A percentile compares a stretch with the other conserved stretches of the same genome.
Evolutionary conservation across 768 basidiomycete species (phyloP).

Genomic region (Hygrophoropsis aurantiaca): DNA sequence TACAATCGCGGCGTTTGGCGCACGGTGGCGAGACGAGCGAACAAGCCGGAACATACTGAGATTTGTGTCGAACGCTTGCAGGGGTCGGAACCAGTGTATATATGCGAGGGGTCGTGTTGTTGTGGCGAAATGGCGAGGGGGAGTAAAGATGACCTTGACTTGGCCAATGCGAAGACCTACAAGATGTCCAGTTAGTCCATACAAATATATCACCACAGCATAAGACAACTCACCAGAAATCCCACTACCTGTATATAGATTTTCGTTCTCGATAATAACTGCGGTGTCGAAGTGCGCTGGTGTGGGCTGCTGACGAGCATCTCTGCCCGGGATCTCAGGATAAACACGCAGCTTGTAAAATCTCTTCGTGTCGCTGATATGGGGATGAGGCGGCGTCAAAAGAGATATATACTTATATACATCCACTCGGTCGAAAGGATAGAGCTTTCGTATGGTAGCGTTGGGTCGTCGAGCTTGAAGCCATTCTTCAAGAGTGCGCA

Average conservation of each 20-base stretch:
- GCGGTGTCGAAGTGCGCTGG: neutral
- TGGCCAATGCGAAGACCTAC: too few relatives aligned
- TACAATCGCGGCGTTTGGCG: neutral
- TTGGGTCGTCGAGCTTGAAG: neutral
- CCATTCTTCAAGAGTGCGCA: neutral
- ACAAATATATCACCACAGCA: too few relatives aligned
- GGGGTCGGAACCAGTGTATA: constrained; percentile 1
- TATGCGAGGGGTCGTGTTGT: neutral
- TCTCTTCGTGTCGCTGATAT: neutral
- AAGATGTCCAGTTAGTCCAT: too few relatives aligned
- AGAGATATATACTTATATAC: neutral
- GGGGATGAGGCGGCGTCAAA: neutral
- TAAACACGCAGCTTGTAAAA: neutral
- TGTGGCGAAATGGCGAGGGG: neutral
- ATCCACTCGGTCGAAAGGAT: neutral
- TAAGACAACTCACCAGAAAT: too few relatives aligned
- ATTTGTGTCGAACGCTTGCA: neutral
- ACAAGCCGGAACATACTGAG: neutral
- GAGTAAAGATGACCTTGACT: neutral
- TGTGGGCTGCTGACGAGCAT: neutral
- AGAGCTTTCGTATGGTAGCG: neutral
- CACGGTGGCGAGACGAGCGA: neutral
- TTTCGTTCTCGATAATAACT: neutral
- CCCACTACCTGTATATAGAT: neutral
- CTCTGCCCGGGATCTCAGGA: neutral